These are phyloP conservation scores for Penicillium nordicum DNA, from an alignment of 2,329 filamentous ascomycete species.

Conservation along the genomic window DNA sequence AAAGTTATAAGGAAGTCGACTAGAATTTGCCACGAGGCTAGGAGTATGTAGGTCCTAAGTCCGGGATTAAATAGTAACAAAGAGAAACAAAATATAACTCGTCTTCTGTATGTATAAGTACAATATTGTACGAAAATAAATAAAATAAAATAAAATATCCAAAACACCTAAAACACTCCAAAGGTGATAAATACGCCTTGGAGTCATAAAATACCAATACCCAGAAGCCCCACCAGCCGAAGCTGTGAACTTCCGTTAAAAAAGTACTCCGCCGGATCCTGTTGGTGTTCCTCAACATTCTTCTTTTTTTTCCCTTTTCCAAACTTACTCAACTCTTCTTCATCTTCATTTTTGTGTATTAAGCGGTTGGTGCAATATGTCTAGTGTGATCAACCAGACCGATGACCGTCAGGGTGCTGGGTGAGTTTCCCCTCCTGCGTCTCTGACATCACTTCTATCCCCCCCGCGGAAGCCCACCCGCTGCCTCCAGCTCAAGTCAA, in stretches of 20 bases:
- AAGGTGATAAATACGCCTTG: conserved; percentile 9
- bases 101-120: too few relatives aligned
- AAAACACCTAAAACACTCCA: background rate
- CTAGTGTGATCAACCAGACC: conserved; percentile 50
- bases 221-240: conserved; percentile 20
- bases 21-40: background rate
- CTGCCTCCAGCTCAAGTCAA: conserved; percentile 7
- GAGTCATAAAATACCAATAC: conserved; percentile 19
- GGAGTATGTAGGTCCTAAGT: background rate
- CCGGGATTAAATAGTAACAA: background rate
- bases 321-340: conserved; percentile 2
- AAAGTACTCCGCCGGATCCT: conserved; percentile 33
- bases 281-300: conserved; percentile 25
- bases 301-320: conserved; percentile 13
- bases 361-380: conserved; percentile 38
- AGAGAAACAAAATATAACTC: background rate
- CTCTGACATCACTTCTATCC: conserved; percentile 41
- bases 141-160: background rate
- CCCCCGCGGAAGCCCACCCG: conserved; percentile 19
- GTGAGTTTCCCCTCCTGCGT: conserved; percentile 42
- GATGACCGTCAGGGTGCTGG: conserved; percentile 51
- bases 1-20: background rate
- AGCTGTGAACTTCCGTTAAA: conserved; percentile 29
- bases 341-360: conserved; percentile 14
- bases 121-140: too few relatives aligned